phyloP scores from a whole-genome alignment of 257 asterid species.

The Cinchona pubescens region DNA sequence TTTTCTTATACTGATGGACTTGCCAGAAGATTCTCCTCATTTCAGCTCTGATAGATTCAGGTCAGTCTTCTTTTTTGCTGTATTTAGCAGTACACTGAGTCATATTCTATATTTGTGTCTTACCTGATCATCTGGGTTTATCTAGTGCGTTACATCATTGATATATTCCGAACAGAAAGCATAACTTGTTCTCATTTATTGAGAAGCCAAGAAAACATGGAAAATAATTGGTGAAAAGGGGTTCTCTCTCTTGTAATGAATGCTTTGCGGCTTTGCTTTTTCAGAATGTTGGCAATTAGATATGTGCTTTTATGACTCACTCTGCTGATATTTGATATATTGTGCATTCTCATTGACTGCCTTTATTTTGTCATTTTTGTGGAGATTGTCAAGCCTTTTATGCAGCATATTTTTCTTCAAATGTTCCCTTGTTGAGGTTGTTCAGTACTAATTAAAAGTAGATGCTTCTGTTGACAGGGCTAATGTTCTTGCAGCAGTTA shows the following conservation, averaged over 20 bases:
- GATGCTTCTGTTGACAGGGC: conserved; percentile 49
- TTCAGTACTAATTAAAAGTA: not conserved
- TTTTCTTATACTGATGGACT: conserved; percentile 57
- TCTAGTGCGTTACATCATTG: not conserved
- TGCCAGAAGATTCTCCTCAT: conserved; percentile 75
- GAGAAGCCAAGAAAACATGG: not conserved
- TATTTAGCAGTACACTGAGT: not conserved
- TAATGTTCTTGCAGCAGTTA: conserved; percentile 53
- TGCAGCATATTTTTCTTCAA: not conserved
- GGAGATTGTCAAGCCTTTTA: not conserved
- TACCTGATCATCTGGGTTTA: not conserved
- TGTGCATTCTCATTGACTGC: not conserved
- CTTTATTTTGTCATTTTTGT: not conserved
- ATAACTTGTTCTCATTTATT: not conserved
- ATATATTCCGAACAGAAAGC: not conserved
- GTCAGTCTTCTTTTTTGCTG: conserved; percentile 24
- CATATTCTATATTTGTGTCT: not conserved
- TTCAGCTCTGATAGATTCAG: conserved; percentile 68
- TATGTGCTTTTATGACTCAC: not conserved
- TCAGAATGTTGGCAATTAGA: not conserved
- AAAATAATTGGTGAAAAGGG: not conserved
- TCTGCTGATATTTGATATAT: not conserved
- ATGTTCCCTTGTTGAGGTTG: not conserved
- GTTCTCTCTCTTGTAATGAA: too few relatives aligned
- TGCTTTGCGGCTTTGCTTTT: not conserved